Evolutionary conservation across 2,329 filamentous ascomycete species (phyloP), one percentile per base, ranked within the genome.

Genomic region (Xylariaceae sp.): DNA sequence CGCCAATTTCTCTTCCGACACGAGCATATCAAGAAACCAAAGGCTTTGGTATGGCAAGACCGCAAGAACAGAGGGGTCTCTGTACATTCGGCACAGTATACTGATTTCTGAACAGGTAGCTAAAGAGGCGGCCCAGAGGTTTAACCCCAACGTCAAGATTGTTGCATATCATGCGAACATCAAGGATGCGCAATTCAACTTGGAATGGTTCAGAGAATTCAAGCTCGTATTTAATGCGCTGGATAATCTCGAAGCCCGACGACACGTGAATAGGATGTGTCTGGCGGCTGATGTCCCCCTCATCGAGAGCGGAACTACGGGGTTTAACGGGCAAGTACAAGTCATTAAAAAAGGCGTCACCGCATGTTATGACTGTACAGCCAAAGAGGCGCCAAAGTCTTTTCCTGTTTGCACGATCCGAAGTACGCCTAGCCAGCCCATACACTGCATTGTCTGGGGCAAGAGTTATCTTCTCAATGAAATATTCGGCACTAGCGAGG

Each of bases 391-490:
- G 1, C 93, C 93, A 5, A 97, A 96, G 71, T 89, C 88, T 1
- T 97, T 95, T 67, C 92, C 94, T 1, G 92, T 97, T 35, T 99
- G 94, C 76, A 99, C 94, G 1, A 97, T 99, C 65, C 85, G 94
- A 70, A 97, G 91, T 71, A 99, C 92, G 0, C 94, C 94, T 0
- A 96, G 89, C 61, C 93, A 97, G 66, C 91, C 93, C 0, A 97
- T 99, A 36, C 94, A 99, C 74, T 97, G 94, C 75, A 99, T 99
- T 57, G 93, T 99, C 2, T 99, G 94, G 94, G 93, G 84, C 16
- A 99, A 97, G 75, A 96, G 92, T 70, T 99, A 97, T 71, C 81
- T 99, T 7, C 83, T 99, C 56, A 94, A 91, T 61, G 94, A 99
- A 72, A 86, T 99, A 6, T 99, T 97, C 64, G 94, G 94, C 15